Percentiles rank a stretch among this genome's conserved stretches.
Evolutionary conservation across 2,329 filamentous ascomycete species (phyloP).

Genomic region (Ascochyta pisi): DNA sequence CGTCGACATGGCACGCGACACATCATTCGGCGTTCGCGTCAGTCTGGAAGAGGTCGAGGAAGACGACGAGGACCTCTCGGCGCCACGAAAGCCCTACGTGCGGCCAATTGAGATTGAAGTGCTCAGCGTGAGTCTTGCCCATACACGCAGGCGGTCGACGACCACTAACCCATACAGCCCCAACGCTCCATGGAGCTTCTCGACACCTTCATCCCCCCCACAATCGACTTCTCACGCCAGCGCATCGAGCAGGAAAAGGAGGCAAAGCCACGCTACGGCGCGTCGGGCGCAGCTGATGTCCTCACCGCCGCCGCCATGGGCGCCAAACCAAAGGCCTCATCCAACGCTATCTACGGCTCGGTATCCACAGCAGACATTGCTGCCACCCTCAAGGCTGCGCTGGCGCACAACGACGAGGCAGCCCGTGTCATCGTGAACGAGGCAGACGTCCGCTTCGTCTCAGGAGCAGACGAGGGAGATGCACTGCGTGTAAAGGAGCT

Average conservation of each 20-base stretch:
- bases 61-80: slow-evolving; percentile 26
- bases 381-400: slow-evolving; percentile 55
- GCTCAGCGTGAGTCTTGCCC: slow-evolving; percentile 44
- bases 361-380: slow-evolving; percentile 62
- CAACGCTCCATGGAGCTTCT: slow-evolving; percentile 56
- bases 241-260: slow-evolving; percentile 50
- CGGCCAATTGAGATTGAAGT: slow-evolving; percentile 51
- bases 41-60: slow-evolving; percentile 40
- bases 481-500: slow-evolving; percentile 59
- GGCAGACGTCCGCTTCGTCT: slow-evolving; percentile 59
- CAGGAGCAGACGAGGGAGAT: slow-evolving; percentile 45
- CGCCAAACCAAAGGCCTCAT: slow-evolving; percentile 33
- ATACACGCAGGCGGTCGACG: too few relatives aligned
- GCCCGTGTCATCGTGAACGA: slow-evolving; percentile 57
- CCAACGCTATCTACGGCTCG: slow-evolving; percentile 59
- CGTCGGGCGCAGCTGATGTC: slow-evolving; percentile 46
- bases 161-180: slow-evolving; percentile 44
- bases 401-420: slow-evolving; percentile 61
- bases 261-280: slow-evolving; percentile 39
- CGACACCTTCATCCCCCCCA: slow-evolving; percentile 55
- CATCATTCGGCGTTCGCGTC: slow-evolving; percentile 50
- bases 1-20: slow-evolving; percentile 55
- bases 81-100: slow-evolving; percentile 36
- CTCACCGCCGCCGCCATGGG: slow-evolving; percentile 44
- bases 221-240: slow-evolving; percentile 57